Base-by-base conservation (phyloP, 306 rosid species). In the Macrotyloma uniflorum region DNA sequence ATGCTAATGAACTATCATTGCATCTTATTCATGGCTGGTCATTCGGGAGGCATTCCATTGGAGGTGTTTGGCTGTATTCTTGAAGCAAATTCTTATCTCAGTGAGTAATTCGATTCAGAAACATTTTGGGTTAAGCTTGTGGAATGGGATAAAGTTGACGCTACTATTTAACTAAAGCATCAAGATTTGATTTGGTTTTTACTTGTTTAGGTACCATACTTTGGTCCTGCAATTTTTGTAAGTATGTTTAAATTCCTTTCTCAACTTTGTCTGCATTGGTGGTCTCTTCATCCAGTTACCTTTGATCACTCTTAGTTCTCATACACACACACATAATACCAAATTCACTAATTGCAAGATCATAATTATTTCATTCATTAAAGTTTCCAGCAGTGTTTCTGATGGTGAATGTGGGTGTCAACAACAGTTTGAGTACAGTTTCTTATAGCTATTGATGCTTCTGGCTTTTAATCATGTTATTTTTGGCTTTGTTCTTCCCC, bases 1-100 rank as follows among this genome's bases (percentile, higher is more conserved):
- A 78, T 77, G 86, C 92, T 93, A 89, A 93, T 87, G 92, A 81
- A 55, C 76, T 82, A 82, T 85, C 87, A 38, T 93, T 91, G 82
- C 88, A 77, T 91, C 90, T 91, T 92, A 85, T 89, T 83, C 93
- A 91, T 93, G 91, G 88, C 28, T 84, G 84, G 72, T 86, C 88
- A 63, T 81, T 83, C 80, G 84, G 93, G 92, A 88, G 91, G 91
- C 95, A 84, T 79, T 78, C 87, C 90, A 78, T 64, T 58, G 92
- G 92, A 86, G 81, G 85, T 82, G 80, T 77, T 76, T 55, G 77
- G 90, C 89, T 78, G 80, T 83, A 66, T 86, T 78, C 62, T 42
- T 70, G 80, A 79, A 82, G 88, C 68, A 42, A 65, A 84, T 61
- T 77, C 75, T 35, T 33, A 65, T 74, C 35, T 79, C 69, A 46